Evolutionary conservation across 169 alveolate genomes (phyloP).

Genomic region (Plasmodium gonderi): DNA sequence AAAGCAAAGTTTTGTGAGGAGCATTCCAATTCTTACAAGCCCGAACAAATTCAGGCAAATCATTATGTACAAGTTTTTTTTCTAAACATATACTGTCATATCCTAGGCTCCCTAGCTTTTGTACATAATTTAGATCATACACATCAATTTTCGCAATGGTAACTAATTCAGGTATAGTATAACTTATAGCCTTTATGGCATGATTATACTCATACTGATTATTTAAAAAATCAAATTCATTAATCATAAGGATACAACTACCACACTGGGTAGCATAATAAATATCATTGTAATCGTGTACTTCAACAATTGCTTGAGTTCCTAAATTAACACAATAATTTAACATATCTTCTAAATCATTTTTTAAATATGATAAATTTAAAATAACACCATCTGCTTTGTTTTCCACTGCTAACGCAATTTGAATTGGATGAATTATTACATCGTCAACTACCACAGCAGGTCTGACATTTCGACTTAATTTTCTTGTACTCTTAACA

Average conservation of each 20-base stretch:
- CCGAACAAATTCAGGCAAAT: constrained; percentile 77
- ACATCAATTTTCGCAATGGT: constrained; percentile 82
- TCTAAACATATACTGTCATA: constrained; percentile 84
- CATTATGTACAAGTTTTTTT: constrained; percentile 75
- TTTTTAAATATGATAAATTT: constrained; percentile 78
- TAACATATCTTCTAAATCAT: constrained; percentile 79
- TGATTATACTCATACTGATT: constrained; percentile 79
- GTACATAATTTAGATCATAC: constrained; percentile 75
- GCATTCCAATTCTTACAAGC: constrained; percentile 80
- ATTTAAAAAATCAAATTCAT: constrained; percentile 82
- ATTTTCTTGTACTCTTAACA: constrained; percentile 73
- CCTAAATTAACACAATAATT: constrained; percentile 80
- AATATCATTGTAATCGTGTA: constrained; percentile 82
- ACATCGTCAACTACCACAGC: constrained; percentile 86
- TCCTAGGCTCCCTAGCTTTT: constrained; percentile 82
- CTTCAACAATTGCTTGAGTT: constrained; percentile 86
- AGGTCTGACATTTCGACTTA: constrained; percentile 81
- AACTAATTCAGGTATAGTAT: constrained; percentile 79
- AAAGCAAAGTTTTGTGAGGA: constrained; percentile 75
- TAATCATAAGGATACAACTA: constrained; percentile 75
- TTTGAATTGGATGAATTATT: constrained; percentile 84
- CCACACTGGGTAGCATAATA: constrained; percentile 79
- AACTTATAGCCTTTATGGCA: constrained; percentile 81
- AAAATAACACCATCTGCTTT: constrained; percentile 87
- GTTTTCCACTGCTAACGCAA: constrained; percentile 85